These are phyloP conservation scores for Chaetomium globosum DNA, from an alignment of 2,329 filamentous ascomycete genomes.

Conservation along the genomic window DNA sequence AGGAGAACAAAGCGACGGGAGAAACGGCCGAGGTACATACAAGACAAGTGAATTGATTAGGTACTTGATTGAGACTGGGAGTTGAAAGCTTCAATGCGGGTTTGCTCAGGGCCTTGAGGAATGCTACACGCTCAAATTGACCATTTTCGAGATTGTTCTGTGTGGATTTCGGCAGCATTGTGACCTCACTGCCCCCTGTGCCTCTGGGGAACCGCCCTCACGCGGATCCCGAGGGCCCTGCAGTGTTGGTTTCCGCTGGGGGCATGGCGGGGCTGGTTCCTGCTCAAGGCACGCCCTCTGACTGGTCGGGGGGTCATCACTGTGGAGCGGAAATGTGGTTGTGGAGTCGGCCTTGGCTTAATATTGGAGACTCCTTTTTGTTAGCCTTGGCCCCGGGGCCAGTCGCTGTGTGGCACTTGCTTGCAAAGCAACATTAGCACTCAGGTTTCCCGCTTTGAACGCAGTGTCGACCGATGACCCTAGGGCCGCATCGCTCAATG, in stretches of 20 bases:
- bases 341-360: constrained; percentile 23
- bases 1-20: neutral
- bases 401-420: constrained; percentile 28
- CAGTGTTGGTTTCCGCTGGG: constrained; percentile 9
- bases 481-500: constrained; percentile 34
- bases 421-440: constrained; percentile 24
- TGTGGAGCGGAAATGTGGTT: neutral
- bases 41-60: neutral
- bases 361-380: constrained; percentile 36
- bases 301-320: constrained; percentile 24
- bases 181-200: constrained; percentile 4
- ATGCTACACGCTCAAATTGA: constrained; percentile 13
- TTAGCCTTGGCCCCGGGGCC: constrained; percentile 28
- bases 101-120: neutral
- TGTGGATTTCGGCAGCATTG: constrained; percentile 22
- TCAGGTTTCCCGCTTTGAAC: constrained; percentile 28
- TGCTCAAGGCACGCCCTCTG: constrained; percentile 20
- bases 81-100: neutral
- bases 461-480: constrained; percentile 26
- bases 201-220: constrained; percentile 7
- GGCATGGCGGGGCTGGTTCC: constrained; percentile 22
- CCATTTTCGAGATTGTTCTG: constrained; percentile 22
- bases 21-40: neutral
- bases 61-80: neutral
- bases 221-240: constrained; percentile 8